A percentile compares a stretch with the other conserved stretches of the same genome.
Conservation (phyloP, 1,284 basidiomycete species). For the Hymenochaete sp. region DNA sequence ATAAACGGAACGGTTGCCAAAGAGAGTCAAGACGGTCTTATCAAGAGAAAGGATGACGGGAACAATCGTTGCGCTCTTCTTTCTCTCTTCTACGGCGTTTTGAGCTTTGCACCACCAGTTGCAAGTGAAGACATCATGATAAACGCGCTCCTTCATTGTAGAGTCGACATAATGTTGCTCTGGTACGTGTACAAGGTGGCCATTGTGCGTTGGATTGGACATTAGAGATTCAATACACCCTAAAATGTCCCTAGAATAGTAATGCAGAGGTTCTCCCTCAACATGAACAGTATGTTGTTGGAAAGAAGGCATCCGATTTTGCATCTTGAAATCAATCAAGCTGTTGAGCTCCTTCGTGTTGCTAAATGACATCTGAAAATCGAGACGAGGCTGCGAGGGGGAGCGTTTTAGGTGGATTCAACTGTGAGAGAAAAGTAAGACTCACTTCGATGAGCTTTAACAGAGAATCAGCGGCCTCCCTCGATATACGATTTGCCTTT, state of each 20-base stretch:
- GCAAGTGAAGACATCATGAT: constrained; percentile 22
- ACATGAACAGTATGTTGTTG: constrained; percentile 2
- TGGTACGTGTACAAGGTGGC: constrained; percentile 15
- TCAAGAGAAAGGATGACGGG: constrained; percentile 19
- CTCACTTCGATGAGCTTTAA: too few relatives aligned
- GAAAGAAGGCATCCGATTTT: too few relatives aligned
- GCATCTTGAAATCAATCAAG: too few relatives aligned
- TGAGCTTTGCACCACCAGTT: constrained; percentile 22
- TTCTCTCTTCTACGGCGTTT: background rate
- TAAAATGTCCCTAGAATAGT: constrained; percentile 19
- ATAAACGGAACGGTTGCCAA: constrained; percentile 21
- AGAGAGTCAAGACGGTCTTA: constrained; percentile 22
- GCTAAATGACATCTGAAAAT: too few relatives aligned
- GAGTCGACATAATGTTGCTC: constrained; percentile 8
- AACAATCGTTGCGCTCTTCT: constrained; percentile 19
- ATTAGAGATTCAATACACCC: constrained; percentile 18
- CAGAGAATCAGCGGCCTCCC: too few relatives aligned
- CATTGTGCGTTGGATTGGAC: constrained; percentile 17
- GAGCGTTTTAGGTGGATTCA: too few relatives aligned
- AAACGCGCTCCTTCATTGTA: constrained; percentile 12
- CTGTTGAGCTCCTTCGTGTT: too few relatives aligned
- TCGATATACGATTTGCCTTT: too few relatives aligned
- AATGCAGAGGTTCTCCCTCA: constrained; percentile 6
- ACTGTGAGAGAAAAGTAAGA: too few relatives aligned
- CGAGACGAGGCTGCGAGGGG: too few relatives aligned